These are phyloP conservation scores for Pichia sp. DNA, from an alignment of 1,139 yeast genomes.

Conservation along the genomic window DNA sequence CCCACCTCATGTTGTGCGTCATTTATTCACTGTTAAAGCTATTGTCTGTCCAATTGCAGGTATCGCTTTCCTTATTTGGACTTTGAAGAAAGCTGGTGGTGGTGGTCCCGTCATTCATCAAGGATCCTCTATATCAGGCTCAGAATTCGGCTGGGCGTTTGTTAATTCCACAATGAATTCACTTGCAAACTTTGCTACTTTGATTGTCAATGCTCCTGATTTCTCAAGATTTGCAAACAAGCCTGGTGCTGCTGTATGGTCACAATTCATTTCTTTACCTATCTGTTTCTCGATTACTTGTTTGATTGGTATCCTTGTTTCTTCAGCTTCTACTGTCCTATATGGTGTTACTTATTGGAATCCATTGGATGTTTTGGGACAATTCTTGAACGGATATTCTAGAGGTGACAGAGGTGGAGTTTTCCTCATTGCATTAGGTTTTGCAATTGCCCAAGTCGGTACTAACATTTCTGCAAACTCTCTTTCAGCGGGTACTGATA, in stretches of 20 bases:
- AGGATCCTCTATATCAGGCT: slow-evolving; percentile 43
- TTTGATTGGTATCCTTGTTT: slow-evolving; percentile 77
- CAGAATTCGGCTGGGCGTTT: slow-evolving; percentile 75
- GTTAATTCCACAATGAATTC: slow-evolving; percentile 72
- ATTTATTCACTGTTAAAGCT: slow-evolving; percentile 74
- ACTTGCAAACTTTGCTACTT: slow-evolving; percentile 78
- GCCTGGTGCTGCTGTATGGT: slow-evolving; percentile 39
- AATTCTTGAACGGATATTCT: slow-evolving; percentile 52
- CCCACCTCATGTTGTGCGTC: slow-evolving; percentile 75
- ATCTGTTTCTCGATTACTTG: slow-evolving; percentile 73
- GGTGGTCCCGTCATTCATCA: slow-evolving; percentile 61
- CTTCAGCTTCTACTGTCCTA: slow-evolving; percentile 67
- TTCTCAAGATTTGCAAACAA: slow-evolving; percentile 74
- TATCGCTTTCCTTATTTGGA: slow-evolving; percentile 71
- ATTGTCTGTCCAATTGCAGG: slow-evolving; percentile 74
- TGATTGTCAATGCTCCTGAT: slow-evolving; percentile 85
- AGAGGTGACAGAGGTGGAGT: slow-evolving; percentile 83
- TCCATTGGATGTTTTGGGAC: slow-evolving; percentile 68
- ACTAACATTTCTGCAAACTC: slow-evolving; percentile 91
- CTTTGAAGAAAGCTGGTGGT: slow-evolving; percentile 67
- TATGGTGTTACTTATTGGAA: slow-evolving; percentile 77
- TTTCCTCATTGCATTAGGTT: slow-evolving; percentile 68
- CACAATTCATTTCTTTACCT: slow-evolving; percentile 64
- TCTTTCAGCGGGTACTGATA: slow-evolving; percentile 84
- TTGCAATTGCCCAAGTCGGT: slow-evolving; percentile 82